Conservation (phyloP, 179 eudicot genomes). For the Silene vulgaris region DNA sequence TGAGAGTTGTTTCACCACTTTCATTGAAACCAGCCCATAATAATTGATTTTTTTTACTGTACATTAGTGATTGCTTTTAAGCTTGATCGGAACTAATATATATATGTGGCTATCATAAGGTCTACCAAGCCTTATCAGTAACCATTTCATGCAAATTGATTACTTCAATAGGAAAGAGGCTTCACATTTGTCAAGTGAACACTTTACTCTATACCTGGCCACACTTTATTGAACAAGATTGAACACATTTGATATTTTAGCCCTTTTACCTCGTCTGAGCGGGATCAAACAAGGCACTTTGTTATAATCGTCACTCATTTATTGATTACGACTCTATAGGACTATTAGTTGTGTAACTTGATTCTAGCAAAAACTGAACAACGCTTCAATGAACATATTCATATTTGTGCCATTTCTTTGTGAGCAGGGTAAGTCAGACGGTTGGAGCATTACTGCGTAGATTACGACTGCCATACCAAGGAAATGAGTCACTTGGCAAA, state of each 20-base stretch:
- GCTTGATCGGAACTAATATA: neutral
- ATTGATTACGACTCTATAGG: neutral
- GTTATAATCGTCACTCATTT: neutral
- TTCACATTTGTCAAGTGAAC: neutral
- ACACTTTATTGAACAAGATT: too few relatives aligned
- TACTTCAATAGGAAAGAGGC: neutral
- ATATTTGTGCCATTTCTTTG: constrained; percentile 19
- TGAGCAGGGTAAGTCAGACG: constrained; percentile 68
- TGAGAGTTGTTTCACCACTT: constrained; percentile 27
- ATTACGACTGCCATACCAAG: constrained; percentile 63
- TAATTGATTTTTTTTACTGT: neutral
- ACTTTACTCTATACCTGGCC: neutral
- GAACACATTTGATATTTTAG: too few relatives aligned
- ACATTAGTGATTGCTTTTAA: neutral
- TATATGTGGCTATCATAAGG: neutral
- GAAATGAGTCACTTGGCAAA: constrained; percentile 80
- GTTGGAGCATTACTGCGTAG: constrained; percentile 80
- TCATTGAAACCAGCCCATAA: neutral
- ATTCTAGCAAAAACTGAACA: neutral
- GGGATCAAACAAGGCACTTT: too few relatives aligned
- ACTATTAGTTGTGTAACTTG: neutral
- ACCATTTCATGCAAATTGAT: neutral
- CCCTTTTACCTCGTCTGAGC: too few relatives aligned
- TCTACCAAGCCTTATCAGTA: too few relatives aligned
- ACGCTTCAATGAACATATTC: neutral